Conservation (phyloP, 2,329 filamentous ascomycete genomes). For the Ceratocystis smalleyi region DNA sequence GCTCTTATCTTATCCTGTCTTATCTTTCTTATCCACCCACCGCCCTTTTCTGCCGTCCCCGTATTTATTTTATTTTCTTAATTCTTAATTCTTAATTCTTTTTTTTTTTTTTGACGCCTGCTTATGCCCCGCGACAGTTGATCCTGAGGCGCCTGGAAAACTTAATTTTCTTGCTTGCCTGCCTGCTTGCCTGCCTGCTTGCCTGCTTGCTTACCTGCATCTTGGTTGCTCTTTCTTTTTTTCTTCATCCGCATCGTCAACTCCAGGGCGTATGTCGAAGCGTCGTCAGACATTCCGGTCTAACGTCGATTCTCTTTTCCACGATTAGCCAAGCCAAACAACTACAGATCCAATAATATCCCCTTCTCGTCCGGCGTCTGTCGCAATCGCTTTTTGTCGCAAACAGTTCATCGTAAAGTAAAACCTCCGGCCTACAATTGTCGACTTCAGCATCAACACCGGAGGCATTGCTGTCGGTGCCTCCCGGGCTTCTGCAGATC, state of each 20-base stretch:
- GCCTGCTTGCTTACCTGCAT: not conserved
- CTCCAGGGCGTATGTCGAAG: too few relatives aligned
- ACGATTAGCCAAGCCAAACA: too few relatives aligned
- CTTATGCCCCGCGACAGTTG: not conserved
- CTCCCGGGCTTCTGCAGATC: too few relatives aligned
- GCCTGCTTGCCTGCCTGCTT: not conserved
- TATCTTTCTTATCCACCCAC: not conserved
- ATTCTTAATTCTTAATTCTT: too few relatives aligned
- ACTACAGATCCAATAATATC: too few relatives aligned
- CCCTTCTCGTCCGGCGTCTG: not conserved
- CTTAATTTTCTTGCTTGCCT: not conserved
- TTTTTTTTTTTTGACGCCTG: not conserved
- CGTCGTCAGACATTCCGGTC: too few relatives aligned
- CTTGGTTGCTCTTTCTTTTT: not conserved
- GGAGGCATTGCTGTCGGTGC: too few relatives aligned
- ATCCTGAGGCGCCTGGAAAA: not conserved
- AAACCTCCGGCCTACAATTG: not conserved
- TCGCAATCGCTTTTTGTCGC: not conserved
- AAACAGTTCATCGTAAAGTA: not conserved
- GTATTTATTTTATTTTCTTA: not conserved
- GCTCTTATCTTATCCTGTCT: not conserved
- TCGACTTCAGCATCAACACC: not conserved
- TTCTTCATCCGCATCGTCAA: not conserved
- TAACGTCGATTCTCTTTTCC: too few relatives aligned
- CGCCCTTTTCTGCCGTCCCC: not conserved